Evolutionary conservation across 2,329 filamentous ascomycete genomes (phyloP).

Genomic region (Metarhizium anisopliae): DNA sequence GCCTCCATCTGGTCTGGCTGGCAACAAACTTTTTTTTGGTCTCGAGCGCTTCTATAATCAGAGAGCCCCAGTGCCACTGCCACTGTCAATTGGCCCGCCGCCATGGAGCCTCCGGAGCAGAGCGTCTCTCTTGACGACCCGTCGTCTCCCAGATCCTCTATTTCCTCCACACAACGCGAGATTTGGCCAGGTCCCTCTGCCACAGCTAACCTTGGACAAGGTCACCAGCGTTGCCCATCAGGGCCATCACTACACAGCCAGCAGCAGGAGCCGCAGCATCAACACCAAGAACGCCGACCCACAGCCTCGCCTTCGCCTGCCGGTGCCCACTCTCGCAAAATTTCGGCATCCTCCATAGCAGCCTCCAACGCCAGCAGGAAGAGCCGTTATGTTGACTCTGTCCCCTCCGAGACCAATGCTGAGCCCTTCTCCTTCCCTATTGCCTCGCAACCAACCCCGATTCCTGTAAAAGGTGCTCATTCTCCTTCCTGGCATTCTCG

Average conservation of each 20-base stretch:
- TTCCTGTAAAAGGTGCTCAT: constrained; percentile 32
- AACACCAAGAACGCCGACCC: constrained; percentile 14
- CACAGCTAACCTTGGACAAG: neutral
- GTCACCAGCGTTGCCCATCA: no score
- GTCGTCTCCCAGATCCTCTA: neutral
- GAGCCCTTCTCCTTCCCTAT: constrained; percentile 56
- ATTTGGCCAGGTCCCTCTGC: neutral
- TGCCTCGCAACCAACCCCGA: constrained; percentile 37
- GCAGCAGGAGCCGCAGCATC: neutral
- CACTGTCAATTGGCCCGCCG: neutral
- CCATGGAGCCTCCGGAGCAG: constrained; percentile 6
- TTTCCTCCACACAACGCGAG: neutral
- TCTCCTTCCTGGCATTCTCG: constrained; percentile 32
- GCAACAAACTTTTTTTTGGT: neutral
- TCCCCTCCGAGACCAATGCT: constrained; percentile 46
- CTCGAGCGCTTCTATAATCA: no score
- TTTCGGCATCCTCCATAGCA: constrained; percentile 35
- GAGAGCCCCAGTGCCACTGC: neutral
- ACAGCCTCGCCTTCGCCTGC: constrained; percentile 13
- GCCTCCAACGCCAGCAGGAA: constrained; percentile 37
- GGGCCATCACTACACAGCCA: neutral
- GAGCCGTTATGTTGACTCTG: constrained; percentile 49
- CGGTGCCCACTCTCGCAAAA: constrained; percentile 16
- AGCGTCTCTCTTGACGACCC: neutral
- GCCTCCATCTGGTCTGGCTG: neutral